These are phyloP conservation scores for Vicia faba DNA, from an alignment of 306 rosid species.

Conservation along the genomic window DNA sequence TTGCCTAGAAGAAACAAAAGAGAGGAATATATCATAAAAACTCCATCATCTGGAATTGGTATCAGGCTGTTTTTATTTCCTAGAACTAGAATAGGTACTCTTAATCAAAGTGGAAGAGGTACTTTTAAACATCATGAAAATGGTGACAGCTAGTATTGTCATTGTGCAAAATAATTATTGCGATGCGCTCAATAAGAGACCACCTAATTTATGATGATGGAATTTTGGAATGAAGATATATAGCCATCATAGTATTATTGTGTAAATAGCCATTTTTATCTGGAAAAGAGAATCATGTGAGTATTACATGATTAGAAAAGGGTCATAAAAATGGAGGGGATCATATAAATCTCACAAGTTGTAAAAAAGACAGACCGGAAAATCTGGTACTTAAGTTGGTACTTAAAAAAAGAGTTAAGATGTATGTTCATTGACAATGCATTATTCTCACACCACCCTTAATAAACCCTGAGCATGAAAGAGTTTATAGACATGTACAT, in stretches of 20 bases:
- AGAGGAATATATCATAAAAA: conserved; percentile 3
- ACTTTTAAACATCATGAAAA: conserved; percentile 27
- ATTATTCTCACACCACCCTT: not conserved
- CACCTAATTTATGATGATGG: conserved; percentile 3
- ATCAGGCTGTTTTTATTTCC: conserved; percentile 8
- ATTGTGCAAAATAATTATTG: conserved; percentile 9
- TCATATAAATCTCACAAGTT: too few relatives aligned
- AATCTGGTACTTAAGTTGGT: too few relatives aligned
- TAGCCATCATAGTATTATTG: not conserved
- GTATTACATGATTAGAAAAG: too few relatives aligned
- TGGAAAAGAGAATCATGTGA: not conserved
- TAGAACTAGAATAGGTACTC: conserved; percentile 22
- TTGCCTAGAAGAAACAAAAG: conserved; percentile 21
- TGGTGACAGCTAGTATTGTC: conserved; percentile 1
- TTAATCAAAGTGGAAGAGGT: conserved; percentile 5
- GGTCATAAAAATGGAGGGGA: too few relatives aligned
- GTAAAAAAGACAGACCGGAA: too few relatives aligned
- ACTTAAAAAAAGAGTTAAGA: too few relatives aligned
- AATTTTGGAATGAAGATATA: not conserved
- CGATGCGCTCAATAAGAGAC: not conserved
- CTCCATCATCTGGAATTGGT: conserved; percentile 4
- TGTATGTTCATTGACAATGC: not conserved
- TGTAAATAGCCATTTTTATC: not conserved
- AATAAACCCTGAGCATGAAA: not conserved
- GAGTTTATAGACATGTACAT: not conserved